Base-by-base conservation (phyloP, 2,329 filamentous ascomycete genomes). In the Botrytis fragariae region DNA sequence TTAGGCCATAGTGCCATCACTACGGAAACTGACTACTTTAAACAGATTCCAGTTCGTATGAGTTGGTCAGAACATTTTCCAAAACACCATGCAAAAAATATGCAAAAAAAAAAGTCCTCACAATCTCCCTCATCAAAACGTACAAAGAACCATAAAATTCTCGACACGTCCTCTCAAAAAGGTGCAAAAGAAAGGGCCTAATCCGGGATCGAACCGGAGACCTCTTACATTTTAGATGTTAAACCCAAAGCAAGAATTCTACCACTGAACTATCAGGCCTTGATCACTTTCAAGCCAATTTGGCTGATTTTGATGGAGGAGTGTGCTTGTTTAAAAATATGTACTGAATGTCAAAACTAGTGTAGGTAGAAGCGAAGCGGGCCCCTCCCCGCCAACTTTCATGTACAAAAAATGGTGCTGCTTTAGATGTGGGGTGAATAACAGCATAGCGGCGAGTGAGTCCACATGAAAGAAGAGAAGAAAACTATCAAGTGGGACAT, bases 231-330 rank as follows among this genome's bases (percentile, higher is more conserved):
- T 37, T 48, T 48, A 39, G 32, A 67, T 51, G n/a, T 20, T 12
- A 0, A 51, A 51, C 63, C 63, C 44, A 67, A 51, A 51, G 63
- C 63, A 67, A 67, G 44, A 67, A 67, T 67, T 67, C 44, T 65
- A 65, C 63, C 63, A 65, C 63, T 65, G 63, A 65, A 65, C 63
- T 65, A 65, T 65, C 63, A 65, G 63, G 63, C 63, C 63, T n/a
- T 18, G 12, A 25, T 35, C 12, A 37, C 1, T 10, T 10, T 5
- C 6, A 16, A 1, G 3, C 5, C 20, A 20, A 1, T 1, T 45
- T 45, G 18, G 16, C 29, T 64, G 42, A 35, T 65, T 48, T 48
- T 18, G 62, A 48, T 65, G 42, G 0, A 0, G 0, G 10, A 0
- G 0, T 0, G 1, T 0, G 1, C 2, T 51, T 51, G 10, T 29